Evolutionary conservation across 345 rosid species (phyloP).

Genomic region (Eutrema yunnanense): DNA sequence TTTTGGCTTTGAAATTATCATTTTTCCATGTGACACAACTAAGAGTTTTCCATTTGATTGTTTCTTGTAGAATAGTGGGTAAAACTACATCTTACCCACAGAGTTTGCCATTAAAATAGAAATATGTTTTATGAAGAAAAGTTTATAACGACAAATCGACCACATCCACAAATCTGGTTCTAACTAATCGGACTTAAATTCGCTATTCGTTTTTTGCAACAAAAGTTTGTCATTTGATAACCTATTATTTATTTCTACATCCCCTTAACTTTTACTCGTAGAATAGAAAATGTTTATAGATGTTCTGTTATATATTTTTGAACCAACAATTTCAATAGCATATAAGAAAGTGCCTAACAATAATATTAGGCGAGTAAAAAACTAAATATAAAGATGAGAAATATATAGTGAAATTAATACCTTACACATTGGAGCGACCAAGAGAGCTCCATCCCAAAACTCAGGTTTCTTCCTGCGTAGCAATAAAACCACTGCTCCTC

Average conservation of each 20-base stretch:
- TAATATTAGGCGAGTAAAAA: not conserved
- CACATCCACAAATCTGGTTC: no score
- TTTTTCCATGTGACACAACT: not conserved
- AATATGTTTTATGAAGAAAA: no score
- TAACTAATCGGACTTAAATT: no score
- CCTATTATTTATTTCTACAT: not conserved
- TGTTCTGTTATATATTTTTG: not conserved
- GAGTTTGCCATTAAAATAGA: no score
- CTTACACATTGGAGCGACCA: slow-evolving; percentile 95
- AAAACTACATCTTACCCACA: not conserved
- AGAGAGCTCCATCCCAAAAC: slow-evolving; percentile 76
- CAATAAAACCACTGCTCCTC: slow-evolving; percentile 70
- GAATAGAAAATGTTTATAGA: not conserved
- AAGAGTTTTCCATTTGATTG: not conserved
- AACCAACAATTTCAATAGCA: not conserved
- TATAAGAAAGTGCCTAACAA: not conserved
- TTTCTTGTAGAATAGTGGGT: not conserved
- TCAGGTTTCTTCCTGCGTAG: slow-evolving; percentile 51
- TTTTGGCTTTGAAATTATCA: not conserved
- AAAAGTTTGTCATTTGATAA: no score
- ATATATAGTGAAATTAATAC: slow-evolving; percentile 27
- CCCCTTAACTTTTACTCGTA: not conserved
- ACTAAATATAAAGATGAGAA: not conserved
- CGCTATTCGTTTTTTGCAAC: no score
- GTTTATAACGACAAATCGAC: no score